A percentile compares a stretch with the other conserved stretches of the same genome.
Conservation (phyloP, 306 rosid genomes). For the Ammopiptanthus mongolicus region DNA sequence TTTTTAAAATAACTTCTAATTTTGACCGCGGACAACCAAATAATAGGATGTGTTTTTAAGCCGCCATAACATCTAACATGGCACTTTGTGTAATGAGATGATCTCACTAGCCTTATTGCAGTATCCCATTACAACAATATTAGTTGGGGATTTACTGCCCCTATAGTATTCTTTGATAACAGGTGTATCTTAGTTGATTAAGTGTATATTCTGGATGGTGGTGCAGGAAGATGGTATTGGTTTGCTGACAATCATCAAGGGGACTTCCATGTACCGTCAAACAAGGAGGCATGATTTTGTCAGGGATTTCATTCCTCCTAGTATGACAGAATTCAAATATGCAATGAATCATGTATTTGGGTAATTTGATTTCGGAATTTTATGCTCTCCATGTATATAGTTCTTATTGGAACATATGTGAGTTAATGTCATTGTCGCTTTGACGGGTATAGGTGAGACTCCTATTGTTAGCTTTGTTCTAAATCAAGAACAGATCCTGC, state of each 20-base stretch:
- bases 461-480: not conserved
- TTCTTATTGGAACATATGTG: not conserved
- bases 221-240: slow-evolving; percentile 85
- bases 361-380: slow-evolving; percentile 37
- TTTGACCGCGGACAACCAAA: not conserved
- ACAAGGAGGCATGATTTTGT: slow-evolving; percentile 52
- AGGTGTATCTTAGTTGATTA: not conserved
- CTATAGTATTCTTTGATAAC: slow-evolving; percentile 7
- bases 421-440: slow-evolving; percentile 16
- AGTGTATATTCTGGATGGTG: slow-evolving; percentile 23
- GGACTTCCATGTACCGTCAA: slow-evolving; percentile 68
- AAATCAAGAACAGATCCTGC: not conserved
- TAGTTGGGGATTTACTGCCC: not conserved
- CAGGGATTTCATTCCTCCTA: slow-evolving; percentile 73
- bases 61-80: not conserved
- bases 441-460: not conserved
- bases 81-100: not conserved
- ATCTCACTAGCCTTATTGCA: not conserved
- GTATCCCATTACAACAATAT: not conserved
- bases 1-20: not conserved
- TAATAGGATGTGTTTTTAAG: not conserved
- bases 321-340: slow-evolving; percentile 51
- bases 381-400: not conserved
- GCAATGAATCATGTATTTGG: slow-evolving; percentile 49
- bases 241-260: slow-evolving; percentile 73